Base-by-base conservation (phyloP, 129 eudicot genomes). In the Tanacetum coccineum region DNA sequence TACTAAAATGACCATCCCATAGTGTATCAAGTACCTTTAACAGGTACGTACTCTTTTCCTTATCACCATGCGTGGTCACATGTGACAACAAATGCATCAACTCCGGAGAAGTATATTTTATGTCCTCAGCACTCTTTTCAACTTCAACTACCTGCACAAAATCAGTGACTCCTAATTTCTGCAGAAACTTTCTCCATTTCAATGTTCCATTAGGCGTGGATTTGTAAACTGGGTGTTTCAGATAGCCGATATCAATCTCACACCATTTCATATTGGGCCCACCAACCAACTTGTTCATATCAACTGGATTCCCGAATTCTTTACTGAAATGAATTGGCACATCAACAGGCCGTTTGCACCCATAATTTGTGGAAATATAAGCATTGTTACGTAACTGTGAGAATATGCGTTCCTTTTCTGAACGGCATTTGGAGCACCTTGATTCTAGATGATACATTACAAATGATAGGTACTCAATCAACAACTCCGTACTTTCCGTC, bases 91-190 rank as follows among this genome's bases (percentile, higher is more conserved):
- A 36, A 36, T 36, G 22, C 42, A 9, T 69, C 47, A 85, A 62
- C 73, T 88, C 96, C 17, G 68, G 63, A 67, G 92, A 85, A 48
- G 78, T 88, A 90, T 87, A 88, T 42, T 77, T 78, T 50, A 45
- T 39, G 71, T 21, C 56, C 59, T 71, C 58, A 70, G 67, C 54
- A 13, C 20, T 14, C 68, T 80, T 87, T 77, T 80, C 84, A 50
- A 70, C 42, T 36, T 36, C 42, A 73, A 75, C 62, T 56, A 82
- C 63, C 61, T 80, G 74, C 42, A 84, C 88, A 69, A 87, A 87
- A 64, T 87, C 95, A 39, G 86, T 82, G 52, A 84, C 75, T 9
- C 95, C 91, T 63, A 87, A 44, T 22, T 87, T 85, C 77, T 68
- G 78, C 51, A 87, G 78, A 65, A 87, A 84, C 11, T 70, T 76